A percentile compares a stretch with the other conserved stretches of the same genome.
Evolutionary conservation across 208 protist genomes (phyloP).

Genomic region (Vickermania spadyakhi): DNA sequence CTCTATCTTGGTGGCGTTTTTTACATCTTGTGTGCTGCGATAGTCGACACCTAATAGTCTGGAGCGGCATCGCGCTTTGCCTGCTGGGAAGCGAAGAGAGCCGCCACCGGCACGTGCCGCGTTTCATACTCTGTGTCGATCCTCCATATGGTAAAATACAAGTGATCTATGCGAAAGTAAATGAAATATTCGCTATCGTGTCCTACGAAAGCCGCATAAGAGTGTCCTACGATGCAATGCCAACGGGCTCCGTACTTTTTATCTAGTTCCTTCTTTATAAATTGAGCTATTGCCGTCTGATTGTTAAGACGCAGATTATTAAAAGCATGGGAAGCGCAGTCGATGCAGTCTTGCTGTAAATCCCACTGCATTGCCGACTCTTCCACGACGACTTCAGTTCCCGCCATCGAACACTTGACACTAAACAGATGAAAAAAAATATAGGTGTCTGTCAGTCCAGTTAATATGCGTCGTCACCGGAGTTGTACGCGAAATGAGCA

Average conservation of each 20-base stretch:
- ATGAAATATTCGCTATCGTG: conserved; percentile 98
- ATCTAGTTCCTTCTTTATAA: conserved; percentile 99
- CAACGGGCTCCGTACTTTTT: conserved; percentile 98
- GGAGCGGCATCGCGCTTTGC: conserved; percentile 3
- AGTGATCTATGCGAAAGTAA: conserved; percentile 98
- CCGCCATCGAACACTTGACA: conserved; percentile 31
- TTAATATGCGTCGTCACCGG: too few species aligned
- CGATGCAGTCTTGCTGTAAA: conserved; percentile 81
- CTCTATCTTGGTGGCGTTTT: too few species aligned
- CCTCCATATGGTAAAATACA: conserved; percentile 97
- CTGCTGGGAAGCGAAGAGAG: conserved; percentile 12
- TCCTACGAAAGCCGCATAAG: conserved; percentile 99
- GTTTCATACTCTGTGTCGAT: conserved; percentile 38
- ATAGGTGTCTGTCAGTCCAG: too few species aligned
- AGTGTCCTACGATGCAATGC: conserved; percentile 99
- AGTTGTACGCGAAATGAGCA: too few species aligned
- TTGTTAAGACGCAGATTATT: conserved; percentile 34
- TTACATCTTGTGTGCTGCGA: too few species aligned
- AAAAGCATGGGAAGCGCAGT: conserved; percentile 74
- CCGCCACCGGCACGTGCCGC: conserved; percentile 14
- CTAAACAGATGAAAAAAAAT: conserved; percentile 8
- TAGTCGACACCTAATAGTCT: conserved; percentile 3
- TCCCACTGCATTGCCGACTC: conserved; percentile 73
- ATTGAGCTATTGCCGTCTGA: conserved; percentile 98
- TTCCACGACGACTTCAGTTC: conserved; percentile 52